Evolutionary conservation across 2,329 filamentous ascomycete species (phyloP).

Genomic region (Arthrobotrys sphaeroides): DNA sequence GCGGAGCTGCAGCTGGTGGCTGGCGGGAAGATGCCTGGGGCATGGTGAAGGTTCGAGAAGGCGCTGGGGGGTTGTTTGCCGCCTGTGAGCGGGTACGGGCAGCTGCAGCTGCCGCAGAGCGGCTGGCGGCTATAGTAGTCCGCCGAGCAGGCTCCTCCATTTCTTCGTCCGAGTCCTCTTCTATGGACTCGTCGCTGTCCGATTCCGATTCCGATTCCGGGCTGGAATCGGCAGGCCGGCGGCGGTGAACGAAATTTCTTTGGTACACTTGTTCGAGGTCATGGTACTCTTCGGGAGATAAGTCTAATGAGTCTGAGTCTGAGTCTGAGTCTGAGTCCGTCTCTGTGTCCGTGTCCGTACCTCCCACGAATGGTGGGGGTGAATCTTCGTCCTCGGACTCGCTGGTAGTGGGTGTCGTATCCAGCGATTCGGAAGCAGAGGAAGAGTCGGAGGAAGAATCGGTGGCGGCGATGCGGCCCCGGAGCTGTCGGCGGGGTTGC

Average conservation of each 20-base stretch:
- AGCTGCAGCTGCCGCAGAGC: neutral
- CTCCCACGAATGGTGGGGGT: too few relatives aligned
- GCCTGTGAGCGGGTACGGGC: neutral
- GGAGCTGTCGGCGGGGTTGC: neutral
- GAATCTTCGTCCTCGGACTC: slow-evolving; percentile 7
- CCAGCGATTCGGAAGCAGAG: slow-evolving; percentile 13
- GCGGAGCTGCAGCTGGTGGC: slow-evolving; percentile 12
- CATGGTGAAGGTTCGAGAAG: slow-evolving; percentile 24
- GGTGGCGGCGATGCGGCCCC: neutral
- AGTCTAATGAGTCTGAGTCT: neutral
- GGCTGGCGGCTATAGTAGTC: neutral
- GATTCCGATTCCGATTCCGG: too few relatives aligned
- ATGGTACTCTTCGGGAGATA: too few relatives aligned
- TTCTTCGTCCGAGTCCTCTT: slow-evolving; percentile 3
- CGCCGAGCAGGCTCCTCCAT: neutral
- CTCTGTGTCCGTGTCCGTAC: too few relatives aligned
- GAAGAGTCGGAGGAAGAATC: slow-evolving; percentile 13
- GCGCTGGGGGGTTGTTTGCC: slow-evolving; percentile 7
- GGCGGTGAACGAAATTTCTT: too few relatives aligned
- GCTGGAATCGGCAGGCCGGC: too few relatives aligned
- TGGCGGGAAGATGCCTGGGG: neutral
- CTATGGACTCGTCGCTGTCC: neutral
- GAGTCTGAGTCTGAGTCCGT: neutral
- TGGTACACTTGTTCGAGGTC: too few relatives aligned
- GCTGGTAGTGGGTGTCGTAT: slow-evolving; percentile 18